Evolutionary conservation across 345 rosid genomes (phyloP).

Genomic region (Cochlearia excelsa): DNA sequence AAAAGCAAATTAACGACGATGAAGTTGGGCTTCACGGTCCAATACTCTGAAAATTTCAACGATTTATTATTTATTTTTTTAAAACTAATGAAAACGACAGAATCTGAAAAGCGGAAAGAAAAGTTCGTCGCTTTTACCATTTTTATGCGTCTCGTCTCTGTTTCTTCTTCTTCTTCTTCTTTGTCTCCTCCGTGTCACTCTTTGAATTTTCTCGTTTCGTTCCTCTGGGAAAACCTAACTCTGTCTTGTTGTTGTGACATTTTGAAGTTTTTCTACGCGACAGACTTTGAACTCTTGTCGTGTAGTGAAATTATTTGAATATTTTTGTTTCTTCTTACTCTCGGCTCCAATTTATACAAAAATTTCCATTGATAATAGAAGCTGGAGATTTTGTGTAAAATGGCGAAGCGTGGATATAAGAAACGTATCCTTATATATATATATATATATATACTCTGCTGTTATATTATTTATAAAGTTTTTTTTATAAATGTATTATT

Average conservation of each 20-base stretch:
- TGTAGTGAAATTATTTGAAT: conserved; percentile 5
- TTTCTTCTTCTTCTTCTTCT: conserved; percentile 17
- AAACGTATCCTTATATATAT: conserved; percentile 74
- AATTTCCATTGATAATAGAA: neutral
- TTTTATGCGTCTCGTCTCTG: conserved; percentile 16
- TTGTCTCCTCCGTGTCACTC: conserved; percentile 17
- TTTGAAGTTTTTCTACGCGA: neutral
- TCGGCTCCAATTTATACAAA: too few relatives aligned
- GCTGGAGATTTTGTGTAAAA: conserved; percentile 27
- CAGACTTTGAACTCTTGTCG: neutral
- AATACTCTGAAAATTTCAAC: too few relatives aligned
- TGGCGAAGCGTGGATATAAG: conserved; percentile 96
- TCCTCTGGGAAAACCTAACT: too few relatives aligned
- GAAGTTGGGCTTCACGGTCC: too few relatives aligned
- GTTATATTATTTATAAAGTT: too few relatives aligned
- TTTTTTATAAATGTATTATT: too few relatives aligned
- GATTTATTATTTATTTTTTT: too few relatives aligned
- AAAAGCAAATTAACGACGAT: too few relatives aligned
- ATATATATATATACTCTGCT: neutral
- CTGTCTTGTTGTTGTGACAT: conserved; percentile 26
- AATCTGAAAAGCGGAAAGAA: conserved; percentile 25
- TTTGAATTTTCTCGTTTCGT: conserved; percentile 7
- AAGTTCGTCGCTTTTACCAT: conserved; percentile 22
- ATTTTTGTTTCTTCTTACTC: conserved; percentile 19
- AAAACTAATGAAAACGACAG: conserved; percentile 35